Base-by-base conservation (phyloP, 1,284 basidiomycete genomes). In the Rugosomyces carneus region DNA sequence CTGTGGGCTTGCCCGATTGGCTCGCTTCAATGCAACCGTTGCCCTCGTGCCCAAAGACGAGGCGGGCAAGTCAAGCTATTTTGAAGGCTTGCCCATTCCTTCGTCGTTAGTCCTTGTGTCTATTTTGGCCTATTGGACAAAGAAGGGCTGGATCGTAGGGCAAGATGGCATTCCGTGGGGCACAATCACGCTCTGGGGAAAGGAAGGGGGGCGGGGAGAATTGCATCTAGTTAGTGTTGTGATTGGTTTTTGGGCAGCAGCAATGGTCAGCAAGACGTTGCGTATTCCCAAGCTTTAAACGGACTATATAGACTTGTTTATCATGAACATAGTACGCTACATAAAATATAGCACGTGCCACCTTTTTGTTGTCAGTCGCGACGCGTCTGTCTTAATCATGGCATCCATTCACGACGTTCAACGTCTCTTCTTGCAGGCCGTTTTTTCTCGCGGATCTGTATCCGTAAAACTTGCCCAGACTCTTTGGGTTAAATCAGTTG, bases 1-100 rank as follows among this genome's bases (percentile, higher is more conserved):
- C 61, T 91, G 89, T 62, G 96, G 96, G 31, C 81, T 99, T 45
- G 96, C 96, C 18, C 84, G 95, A 40, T 83, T 99, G 39, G 95
- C 95, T 5, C 82, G 96, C 32, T 99, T 98, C 78, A 99, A 99
- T 65, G 96, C 94, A 10, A 99, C 96, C 0, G 94, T 96, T 41
- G 96, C 96, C 1, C 74, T 92, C 38, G 78, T 98, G 21, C 96
- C 96, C 0, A 93, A 95, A 64, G 91, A 95, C 61, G 66, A 65
- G 4, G 74, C 74, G 21, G 95, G 96, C 44, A 99, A 97, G 64
- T 78, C 89, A 13, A 84, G 84, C 60, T 98, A 95, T 70, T 99
- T 99, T 65, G 95, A 99, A 67, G 96, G 95, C 5, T 75, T 99
- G 18, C 96, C 96, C 13, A 99, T 99, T 52, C 96, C 96, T 1